Conservation (phyloP, 495 filamentous ascomycete species). For the Xylaria flabelliformis region DNA sequence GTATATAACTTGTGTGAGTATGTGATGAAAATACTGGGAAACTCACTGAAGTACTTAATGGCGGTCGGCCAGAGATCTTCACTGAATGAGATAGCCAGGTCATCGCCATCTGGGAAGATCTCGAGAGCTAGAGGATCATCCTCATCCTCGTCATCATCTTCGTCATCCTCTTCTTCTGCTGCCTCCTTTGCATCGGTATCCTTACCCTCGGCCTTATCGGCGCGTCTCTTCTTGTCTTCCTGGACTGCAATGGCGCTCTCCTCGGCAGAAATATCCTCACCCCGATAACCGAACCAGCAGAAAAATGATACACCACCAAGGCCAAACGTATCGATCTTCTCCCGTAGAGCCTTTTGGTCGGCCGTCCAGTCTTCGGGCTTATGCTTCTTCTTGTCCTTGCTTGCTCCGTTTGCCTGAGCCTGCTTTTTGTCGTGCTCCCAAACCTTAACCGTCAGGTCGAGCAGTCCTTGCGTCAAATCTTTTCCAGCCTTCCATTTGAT, state of each 20-base stretch:
- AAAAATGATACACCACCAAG: constrained; percentile 79
- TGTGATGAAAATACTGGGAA: neutral
- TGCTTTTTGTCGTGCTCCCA: constrained; percentile 66
- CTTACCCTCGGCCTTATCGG: constrained; percentile 63
- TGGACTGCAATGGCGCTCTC: constrained; percentile 65
- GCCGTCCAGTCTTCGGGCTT: constrained; percentile 52
- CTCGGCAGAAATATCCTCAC: constrained; percentile 69
- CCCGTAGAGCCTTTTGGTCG: constrained; percentile 58
- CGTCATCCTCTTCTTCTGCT: constrained; percentile 60
- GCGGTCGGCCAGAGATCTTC: constrained; percentile 90
- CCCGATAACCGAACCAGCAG: constrained; percentile 80
- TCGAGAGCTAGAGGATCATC: constrained; percentile 66
- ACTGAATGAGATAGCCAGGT: constrained; percentile 76
- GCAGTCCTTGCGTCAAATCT: constrained; percentile 82
- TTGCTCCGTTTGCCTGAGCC: constrained; percentile 41
- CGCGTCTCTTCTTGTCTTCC: constrained; percentile 63
- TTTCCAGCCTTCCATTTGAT: constrained; percentile 86
- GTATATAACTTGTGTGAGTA: neutral
- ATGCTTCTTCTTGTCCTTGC: constrained; percentile 56
- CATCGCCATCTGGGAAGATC: constrained; percentile 81
- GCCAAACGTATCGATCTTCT: constrained; percentile 61
- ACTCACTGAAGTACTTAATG: constrained; percentile 88
- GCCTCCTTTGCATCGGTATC: constrained; percentile 56
- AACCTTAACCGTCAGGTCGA: constrained; percentile 70
- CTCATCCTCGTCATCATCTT: constrained; percentile 60